Conservation (phyloP, 2,329 filamentous ascomycete genomes). For the Didymella sp. region DNA sequence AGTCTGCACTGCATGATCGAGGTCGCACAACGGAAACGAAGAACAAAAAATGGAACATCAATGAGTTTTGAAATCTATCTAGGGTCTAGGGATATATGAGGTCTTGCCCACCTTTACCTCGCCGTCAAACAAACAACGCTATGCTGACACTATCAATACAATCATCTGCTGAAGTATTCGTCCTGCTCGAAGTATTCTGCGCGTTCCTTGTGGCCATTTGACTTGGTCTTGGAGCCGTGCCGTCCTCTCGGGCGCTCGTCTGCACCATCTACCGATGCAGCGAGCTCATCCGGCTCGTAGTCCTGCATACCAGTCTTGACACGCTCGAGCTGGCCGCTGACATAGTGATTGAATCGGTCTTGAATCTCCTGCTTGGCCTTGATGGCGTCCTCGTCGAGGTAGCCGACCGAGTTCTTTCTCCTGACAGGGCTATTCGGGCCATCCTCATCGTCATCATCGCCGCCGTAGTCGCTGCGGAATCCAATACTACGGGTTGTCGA, state of each 20-base stretch:
- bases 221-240: conserved; percentile 22
- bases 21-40: conserved; percentile 9
- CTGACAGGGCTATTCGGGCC: conserved; percentile 35
- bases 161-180: conserved; percentile 36
- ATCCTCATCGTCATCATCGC: conserved; percentile 48
- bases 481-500: conserved; percentile 86
- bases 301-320: conserved; percentile 67
- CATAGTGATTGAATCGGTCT: conserved; percentile 78
- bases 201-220: conserved; percentile 34
- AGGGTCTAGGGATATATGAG: conserved; percentile 30
- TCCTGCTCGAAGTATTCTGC: conserved; percentile 43
- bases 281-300: conserved; percentile 67
- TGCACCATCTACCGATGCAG: conserved; percentile 60
- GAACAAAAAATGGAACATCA: not conserved
- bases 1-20: not conserved
- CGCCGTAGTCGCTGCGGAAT: conserved; percentile 75
- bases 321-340: conserved; percentile 78
- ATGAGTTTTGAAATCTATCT: conserved; percentile 27
- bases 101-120: conserved; percentile 14
- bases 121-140: conserved; percentile 14
- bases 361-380: conserved; percentile 48
- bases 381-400: conserved; percentile 60
- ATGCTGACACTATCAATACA: not conserved
- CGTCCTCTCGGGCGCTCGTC: conserved; percentile 21
- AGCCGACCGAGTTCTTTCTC: conserved; percentile 57